Base-by-base conservation (phyloP, 2,329 filamentous ascomycete species). In the Apiospora malaysiana region DNA sequence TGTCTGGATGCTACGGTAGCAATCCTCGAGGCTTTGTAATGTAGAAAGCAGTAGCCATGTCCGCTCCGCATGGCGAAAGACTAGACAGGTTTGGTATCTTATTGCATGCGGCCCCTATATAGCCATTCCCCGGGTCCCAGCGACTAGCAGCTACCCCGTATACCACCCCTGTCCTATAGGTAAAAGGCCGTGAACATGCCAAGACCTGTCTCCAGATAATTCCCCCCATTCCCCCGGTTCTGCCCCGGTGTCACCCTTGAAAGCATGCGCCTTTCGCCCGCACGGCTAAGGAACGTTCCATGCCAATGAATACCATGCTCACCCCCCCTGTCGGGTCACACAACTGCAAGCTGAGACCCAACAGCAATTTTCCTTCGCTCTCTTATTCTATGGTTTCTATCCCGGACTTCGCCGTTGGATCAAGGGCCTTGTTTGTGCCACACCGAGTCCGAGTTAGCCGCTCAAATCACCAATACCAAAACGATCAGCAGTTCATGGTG, bases 271-370 rank as follows among this genome's bases (percentile, higher is more conserved):
- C 51, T 37, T 32, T 59, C 25, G 27, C 27, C 10, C n/a, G 56
- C 56, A 63, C 32, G 56, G 27, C 12, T 45, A 12, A 42, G 12
- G 2, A 59, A n/a, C 51, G 51, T 59, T 16, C 51, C 27, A 59
- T 37, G 27, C 9, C 43, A 46, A 46, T 21, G 18, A 46, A 42
- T 9, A 14, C 9, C 51, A 59, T 37, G 51, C 18, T 18, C 5
- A n/a, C 27, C 51, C 51, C 51, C 51, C 51, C 51, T 10, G 51
- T 59, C 56, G 56, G 32, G 56, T 63, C 56, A 63, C 56, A 40
- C 27, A 40, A 40, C 51, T 59, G 51, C 27, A 21, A 63, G 32
- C 49, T 32, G 27, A 47, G 45, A 47, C 5, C 51, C 51, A 59
- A 32, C 51, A 32, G 18, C 18, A 21, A 12, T 14, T 27, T 25